Evolutionary conservation across 257 asterid species (phyloP).

Genomic region (Perilla frutescens): DNA sequence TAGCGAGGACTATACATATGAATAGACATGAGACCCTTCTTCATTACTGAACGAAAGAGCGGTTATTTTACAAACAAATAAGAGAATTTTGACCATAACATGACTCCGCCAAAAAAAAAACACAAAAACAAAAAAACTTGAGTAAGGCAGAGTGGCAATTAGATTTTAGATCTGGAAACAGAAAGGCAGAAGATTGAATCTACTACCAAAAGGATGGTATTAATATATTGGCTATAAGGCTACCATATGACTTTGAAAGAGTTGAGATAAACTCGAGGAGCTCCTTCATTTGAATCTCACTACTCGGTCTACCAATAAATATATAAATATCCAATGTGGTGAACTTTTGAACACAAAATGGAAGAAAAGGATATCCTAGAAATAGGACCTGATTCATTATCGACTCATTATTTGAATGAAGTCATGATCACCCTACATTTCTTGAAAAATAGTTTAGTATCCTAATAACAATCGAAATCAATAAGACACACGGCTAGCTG

Average conservation of each 20-base stretch:
- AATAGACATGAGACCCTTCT: not conserved
- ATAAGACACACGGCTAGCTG: not conserved
- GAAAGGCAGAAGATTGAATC: constrained; percentile 1
- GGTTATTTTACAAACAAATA: not conserved
- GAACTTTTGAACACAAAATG: too few species aligned
- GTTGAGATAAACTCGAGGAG: too few species aligned
- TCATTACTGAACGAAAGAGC: not conserved
- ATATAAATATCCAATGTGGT: too few species aligned
- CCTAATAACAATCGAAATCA: not conserved
- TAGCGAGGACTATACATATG: not conserved
- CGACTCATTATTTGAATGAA: not conserved
- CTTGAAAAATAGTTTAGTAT: not conserved
- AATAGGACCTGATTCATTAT: not conserved
- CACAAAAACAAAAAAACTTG: not conserved
- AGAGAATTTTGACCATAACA: not conserved
- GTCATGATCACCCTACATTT: constrained; percentile 5
- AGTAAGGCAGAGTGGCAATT: not conserved
- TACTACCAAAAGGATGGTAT: not conserved
- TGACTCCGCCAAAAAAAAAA: too few species aligned
- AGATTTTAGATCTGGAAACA: not conserved
- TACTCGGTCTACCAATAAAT: too few species aligned
- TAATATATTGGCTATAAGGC: not conserved
- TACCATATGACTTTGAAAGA: not conserved
- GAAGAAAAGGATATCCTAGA: not conserved
- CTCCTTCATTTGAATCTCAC: too few species aligned